Base-by-base conservation (phyloP, 148 eudicot species). In the Fagopyrum homotropicum region DNA sequence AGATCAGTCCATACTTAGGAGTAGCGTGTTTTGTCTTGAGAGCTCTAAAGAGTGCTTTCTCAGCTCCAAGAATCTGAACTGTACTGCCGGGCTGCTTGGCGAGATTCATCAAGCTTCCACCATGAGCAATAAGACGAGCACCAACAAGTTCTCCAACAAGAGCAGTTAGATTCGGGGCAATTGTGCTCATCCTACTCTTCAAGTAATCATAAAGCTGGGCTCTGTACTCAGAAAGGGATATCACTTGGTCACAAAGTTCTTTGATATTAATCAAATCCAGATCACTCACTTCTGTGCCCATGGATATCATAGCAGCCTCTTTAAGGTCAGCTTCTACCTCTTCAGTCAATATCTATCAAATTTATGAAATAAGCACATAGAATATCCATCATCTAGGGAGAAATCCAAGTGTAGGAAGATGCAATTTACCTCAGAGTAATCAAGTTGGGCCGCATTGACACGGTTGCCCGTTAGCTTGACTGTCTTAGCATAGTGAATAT, bases 241-340 rank as follows among this genome's bases (percentile, higher is more conserved):
- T 82, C 63, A 93, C 98, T 79, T 93, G 98, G 78, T 87, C 93
- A 69, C 98, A 93, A 55, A 93, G 86, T n/a, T 91, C 97, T 79
- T 88, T 89, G 66, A 93, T 88, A 76, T 91, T 93, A 46, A 76
- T 77, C 75, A 93, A 77, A 85, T 93, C 98, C 35, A 93, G 90
- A 14, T 93, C 98, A 81, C 91, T 93, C 73, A 93, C 91, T 93
- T 93, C 97, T 63, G 97, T 93, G 79, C 98, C 98, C 98, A 93
- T 94, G 46, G 98, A 94, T 75, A 94, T 90, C 90, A 89, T 69
- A 45, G 93, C 75, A 3, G 97, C 93, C 77, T 91, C 98, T 84
- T 94, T 94, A 15, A 91, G 86, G 48, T 86, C 98, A 9, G 85
- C 72, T 80, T 94, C 98, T 29, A 91, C 90, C 76, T 94, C 98